Conservation (phyloP, 805 yeast genomes). For the Candida methanosorbosa region DNA sequence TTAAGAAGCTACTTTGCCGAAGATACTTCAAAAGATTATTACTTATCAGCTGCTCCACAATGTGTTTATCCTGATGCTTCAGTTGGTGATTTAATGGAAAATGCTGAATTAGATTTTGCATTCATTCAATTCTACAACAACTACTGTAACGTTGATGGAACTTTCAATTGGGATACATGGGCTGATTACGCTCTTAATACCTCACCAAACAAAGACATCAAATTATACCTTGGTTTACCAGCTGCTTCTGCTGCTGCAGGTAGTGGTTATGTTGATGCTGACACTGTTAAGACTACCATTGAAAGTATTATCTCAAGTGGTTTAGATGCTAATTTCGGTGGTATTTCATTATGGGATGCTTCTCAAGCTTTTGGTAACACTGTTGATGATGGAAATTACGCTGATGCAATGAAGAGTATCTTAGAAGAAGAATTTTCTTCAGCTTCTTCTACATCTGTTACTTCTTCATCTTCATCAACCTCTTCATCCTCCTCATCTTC, state of each 20-base stretch:
- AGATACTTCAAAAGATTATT: constrained; percentile 46
- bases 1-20: constrained; percentile 31
- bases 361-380: constrained; percentile 45
- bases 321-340: constrained; percentile 42
- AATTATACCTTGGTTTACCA: constrained; percentile 70
- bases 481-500: constrained; percentile 5
- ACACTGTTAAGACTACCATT: constrained; percentile 25
- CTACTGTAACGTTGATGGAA: constrained; percentile 47
- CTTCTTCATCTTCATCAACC: constrained; percentile 5
- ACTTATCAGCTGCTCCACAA: constrained; percentile 87
- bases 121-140: constrained; percentile 90
- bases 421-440: constrained; percentile 8
- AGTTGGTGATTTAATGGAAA: constrained; percentile 29
- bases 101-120: constrained; percentile 67
- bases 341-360: constrained; percentile 85
- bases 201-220: constrained; percentile 62
- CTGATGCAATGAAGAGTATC: constrained; percentile 18
- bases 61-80: constrained; percentile 78
- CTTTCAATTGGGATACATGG: constrained; percentile 70
- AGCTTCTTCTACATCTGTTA: constrained; percentile 7
- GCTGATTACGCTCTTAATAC: constrained; percentile 43
- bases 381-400: constrained; percentile 30
- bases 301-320: constrained; percentile 7
- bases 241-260: constrained; percentile 43
- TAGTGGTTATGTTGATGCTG: constrained; percentile 45